Conservation (phyloP, 192 early-diverging fungal species). For the Phycomyces blakesleeanus region DNA sequence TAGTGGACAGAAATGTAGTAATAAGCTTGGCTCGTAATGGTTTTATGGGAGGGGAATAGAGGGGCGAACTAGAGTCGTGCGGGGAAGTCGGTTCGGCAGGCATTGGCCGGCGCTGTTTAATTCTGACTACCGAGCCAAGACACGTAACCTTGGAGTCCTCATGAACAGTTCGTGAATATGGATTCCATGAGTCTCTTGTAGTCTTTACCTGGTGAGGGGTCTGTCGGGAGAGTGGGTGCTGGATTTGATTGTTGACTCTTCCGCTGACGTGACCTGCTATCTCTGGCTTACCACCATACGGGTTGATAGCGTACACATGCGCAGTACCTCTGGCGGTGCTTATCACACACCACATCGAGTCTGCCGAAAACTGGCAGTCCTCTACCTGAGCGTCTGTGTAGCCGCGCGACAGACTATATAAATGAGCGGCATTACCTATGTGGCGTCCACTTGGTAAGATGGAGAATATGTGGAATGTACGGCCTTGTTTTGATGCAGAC, state of each 20-base stretch:
- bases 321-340: slow-evolving; percentile 73
- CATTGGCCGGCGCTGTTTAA: slow-evolving; percentile 40
- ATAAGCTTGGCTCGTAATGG: slow-evolving; percentile 24
- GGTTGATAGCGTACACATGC: slow-evolving; percentile 68
- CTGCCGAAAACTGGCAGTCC: slow-evolving; percentile 61
- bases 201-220: slow-evolving; percentile 18
- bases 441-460: slow-evolving; percentile 35
- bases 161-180: not conserved
- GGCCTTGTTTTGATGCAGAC: slow-evolving; percentile 69
- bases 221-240: slow-evolving; percentile 26
- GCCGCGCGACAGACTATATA: slow-evolving; percentile 77
- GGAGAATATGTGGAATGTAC: slow-evolving; percentile 70
- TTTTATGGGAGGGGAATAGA: not conserved
- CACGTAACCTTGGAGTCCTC: not conserved
- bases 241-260: slow-evolving; percentile 31
- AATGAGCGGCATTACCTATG: slow-evolving; percentile 36
- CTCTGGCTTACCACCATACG: slow-evolving; percentile 56
- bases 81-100: slow-evolving; percentile 21
- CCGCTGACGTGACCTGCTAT: slow-evolving; percentile 50
- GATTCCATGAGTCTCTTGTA: not conserved
- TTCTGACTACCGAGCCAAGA: slow-evolving; percentile 29
- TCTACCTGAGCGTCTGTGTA: slow-evolving; percentile 73
- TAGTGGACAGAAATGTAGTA: slow-evolving; percentile 26
- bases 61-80: not conserved
- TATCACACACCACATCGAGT: slow-evolving; percentile 73